Evolutionary conservation across 441 rosid species (phyloP), one percentile per base, ranked within the genome.

Genomic region (Gossypium davidsonii): DNA sequence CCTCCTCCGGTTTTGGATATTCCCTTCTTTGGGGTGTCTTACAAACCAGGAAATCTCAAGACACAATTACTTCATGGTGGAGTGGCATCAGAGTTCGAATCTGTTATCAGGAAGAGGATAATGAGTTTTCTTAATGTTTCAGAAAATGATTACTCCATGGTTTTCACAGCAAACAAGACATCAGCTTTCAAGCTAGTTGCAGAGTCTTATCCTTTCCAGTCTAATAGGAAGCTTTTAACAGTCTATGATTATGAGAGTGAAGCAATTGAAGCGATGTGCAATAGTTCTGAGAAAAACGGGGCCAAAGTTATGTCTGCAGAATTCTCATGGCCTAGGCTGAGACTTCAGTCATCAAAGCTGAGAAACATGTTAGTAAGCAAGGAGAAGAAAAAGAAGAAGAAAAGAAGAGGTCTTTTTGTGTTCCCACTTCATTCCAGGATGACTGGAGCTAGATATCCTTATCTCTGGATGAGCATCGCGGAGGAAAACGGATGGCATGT

Each of bases 401-500:
- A 81, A 75, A 91, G 82, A 83, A 84, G 82, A 55, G 98, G 98
- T 28, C 83, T 94, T 51, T 94, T 91, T 67, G 98, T 90, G 26
- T 92, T 91, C 64, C 98, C 98, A 0, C 83, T 88, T 74, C 97
- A 94, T 85, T 94, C 98, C 28, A 85, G 95, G 79, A 82, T 89
- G 64, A 88, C 92, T 0, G 98, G 98, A 67, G 86, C 94, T 21
- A 76, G 92, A 76, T 91, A 94, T 87, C 97, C 95, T 7, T 94
- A 90, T 75, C 79, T 87, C 3, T 94, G 98, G 97, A 85, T 94
- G 95, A 88, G 78, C 48, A 83, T 84, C 46, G 97, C 98, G 2
- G 90, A 88, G 81, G 97, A 92, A 81, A 94, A 92, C 55, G 95
- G 86, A 1, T 94, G 98, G 97, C 97, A 92, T 77, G 84, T 86